Conservation (phyloP, 129 eudicot genomes). For the Pseudognaphalium luteoalbum region DNA sequence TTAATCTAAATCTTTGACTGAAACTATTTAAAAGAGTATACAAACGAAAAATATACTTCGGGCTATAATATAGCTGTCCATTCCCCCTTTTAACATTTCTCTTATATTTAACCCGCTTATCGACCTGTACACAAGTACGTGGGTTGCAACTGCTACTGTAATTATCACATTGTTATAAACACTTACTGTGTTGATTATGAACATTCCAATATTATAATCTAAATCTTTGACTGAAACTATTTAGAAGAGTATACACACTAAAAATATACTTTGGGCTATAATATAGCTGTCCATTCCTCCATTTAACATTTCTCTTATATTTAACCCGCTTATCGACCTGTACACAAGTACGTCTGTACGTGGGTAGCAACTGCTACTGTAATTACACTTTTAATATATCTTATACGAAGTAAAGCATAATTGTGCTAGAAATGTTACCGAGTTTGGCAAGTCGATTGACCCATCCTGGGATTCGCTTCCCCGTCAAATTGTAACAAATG, state of each 20-base stretch:
- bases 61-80: background rate
- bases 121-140: background rate
- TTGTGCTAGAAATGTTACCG: conserved; percentile 41
- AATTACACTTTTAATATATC: background rate
- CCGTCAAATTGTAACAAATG: conserved; percentile 60
- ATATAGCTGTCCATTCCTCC: background rate
- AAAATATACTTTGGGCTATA: background rate
- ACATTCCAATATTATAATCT: background rate
- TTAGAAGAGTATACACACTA: background rate
- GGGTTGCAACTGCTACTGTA: background rate
- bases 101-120: background rate
- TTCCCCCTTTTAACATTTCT: background rate
- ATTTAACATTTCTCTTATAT: background rate
- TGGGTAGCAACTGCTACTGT: background rate
- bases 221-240: background rate
- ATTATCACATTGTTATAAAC: background rate
- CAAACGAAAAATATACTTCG: background rate
- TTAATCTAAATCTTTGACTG: background rate
- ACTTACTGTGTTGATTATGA: background rate
- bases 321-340: background rate
- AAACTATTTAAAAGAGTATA: background rate
- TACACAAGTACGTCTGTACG: background rate
- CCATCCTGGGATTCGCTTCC: conserved; percentile 73
- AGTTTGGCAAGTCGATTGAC: conserved; percentile 73
- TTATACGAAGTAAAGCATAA: background rate